These are phyloP conservation scores for Beauveria medogensis DNA, from an alignment of 2,329 filamentous ascomycete species.

Conservation along the genomic window DNA sequence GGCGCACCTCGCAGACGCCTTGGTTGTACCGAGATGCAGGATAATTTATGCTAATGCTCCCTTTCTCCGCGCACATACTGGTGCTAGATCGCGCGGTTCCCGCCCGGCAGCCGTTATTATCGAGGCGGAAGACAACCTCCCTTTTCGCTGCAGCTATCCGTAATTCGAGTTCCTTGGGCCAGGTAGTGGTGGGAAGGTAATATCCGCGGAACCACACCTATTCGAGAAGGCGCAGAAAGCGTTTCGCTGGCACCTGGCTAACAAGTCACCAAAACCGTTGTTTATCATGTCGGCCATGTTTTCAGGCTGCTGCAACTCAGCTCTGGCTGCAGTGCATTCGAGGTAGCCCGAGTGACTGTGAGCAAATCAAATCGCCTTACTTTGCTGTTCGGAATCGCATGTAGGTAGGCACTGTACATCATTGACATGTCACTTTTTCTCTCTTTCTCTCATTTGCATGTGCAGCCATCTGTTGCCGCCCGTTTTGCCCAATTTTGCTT, in stretches of 20 bases:
- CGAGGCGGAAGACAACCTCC: neutral
- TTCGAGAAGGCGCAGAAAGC: too few relatives aligned
- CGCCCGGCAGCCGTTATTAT: too few relatives aligned
- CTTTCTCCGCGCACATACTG: neutral
- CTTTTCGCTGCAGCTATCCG: too few relatives aligned
- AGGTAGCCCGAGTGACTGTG: neutral
- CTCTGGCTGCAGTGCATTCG: too few relatives aligned
- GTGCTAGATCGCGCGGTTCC: neutral
- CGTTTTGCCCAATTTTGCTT: neutral
- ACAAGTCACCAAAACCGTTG: too few relatives aligned
- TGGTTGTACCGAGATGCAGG: too few relatives aligned
- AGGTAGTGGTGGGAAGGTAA: neutral
- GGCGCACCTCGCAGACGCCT: neutral
- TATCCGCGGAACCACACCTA: too few relatives aligned
- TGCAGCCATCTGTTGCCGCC: neutral
- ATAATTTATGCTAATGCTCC: too few relatives aligned
- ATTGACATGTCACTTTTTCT: constrained; percentile 5
- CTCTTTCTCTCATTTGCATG: neutral
- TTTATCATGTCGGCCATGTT: too few relatives aligned
- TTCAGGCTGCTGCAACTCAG: too few relatives aligned
- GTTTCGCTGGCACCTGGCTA: too few relatives aligned
- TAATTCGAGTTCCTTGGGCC: neutral
- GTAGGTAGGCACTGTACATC: neutral
- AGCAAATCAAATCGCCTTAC: neutral
- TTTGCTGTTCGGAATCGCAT: neutral